Percentiles rank a stretch among this genome's conserved stretches.
These are phyloP conservation scores for Phytopythium sindhum DNA, from an alignment of 352 stramenopile genomes.

Conservation along the genomic window DNA sequence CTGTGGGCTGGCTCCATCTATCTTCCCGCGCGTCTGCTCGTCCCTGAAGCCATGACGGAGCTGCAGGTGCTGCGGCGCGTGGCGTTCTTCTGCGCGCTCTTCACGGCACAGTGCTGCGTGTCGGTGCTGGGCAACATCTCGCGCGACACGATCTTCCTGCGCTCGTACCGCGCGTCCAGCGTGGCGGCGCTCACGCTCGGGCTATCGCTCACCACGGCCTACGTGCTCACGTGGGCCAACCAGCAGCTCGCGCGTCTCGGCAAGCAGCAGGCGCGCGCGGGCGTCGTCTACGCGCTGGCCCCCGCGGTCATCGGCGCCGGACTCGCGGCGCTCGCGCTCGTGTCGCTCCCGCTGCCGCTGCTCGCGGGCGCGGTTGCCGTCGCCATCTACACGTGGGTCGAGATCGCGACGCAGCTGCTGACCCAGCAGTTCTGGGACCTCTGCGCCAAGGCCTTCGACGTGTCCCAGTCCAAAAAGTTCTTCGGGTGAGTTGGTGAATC, in stretches of 20 bases:
- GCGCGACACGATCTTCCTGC: slow-evolving; percentile 80
- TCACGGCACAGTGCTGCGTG: slow-evolving; percentile 77
- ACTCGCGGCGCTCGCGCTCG: slow-evolving; percentile 38
- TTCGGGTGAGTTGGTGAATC: slow-evolving; percentile 54
- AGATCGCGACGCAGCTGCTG: slow-evolving; percentile 70
- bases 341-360: slow-evolving; percentile 41
- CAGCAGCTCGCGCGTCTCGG: slow-evolving; percentile 30
- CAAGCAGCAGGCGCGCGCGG: slow-evolving; percentile 16
- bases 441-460: slow-evolving; percentile 76
- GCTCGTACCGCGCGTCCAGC: slow-evolving; percentile 61
- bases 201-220: slow-evolving; percentile 72
- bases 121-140: slow-evolving; percentile 74
- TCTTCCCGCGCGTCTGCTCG: neutral
- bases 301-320: slow-evolving; percentile 39
- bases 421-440: slow-evolving; percentile 87
- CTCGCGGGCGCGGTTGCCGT: slow-evolving; percentile 49
- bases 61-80: slow-evolving; percentile 45
- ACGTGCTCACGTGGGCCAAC: slow-evolving; percentile 50
- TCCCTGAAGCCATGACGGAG: neutral
- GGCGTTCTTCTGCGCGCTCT: slow-evolving; percentile 79
- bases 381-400: slow-evolving; percentile 78
- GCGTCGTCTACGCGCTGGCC: slow-evolving; percentile 52
- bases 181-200: slow-evolving; percentile 69
- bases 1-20: neutral
- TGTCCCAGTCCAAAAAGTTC: slow-evolving; percentile 81